Percentiles rank a stretch among this genome's conserved stretches.
These are phyloP conservation scores for Synchytrium microbalum DNA, from an alignment of 371 early-diverging fungal species.

Conservation along the genomic window DNA sequence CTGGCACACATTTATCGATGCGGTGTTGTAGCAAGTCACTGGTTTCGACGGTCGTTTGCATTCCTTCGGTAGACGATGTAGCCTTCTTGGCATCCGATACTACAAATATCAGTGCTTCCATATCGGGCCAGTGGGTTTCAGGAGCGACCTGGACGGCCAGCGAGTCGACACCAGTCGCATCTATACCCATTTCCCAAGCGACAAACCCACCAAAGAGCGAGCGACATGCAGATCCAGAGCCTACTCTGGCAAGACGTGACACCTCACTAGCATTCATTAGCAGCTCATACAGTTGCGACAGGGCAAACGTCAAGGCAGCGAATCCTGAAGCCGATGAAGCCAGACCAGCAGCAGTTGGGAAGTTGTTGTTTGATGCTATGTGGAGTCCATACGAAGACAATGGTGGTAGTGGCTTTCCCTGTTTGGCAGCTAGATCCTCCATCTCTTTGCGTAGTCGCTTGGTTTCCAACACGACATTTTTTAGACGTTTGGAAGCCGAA, in stretches of 20 bases:
- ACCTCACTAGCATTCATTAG: conserved; percentile 61
- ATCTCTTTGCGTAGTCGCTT: conserved; percentile 62
- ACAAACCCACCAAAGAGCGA: conserved; percentile 96
- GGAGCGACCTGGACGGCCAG: conserved; percentile 84
- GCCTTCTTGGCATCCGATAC: conserved; percentile 89
- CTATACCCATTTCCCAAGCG: conserved; percentile 85
- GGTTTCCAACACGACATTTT: conserved; percentile 73
- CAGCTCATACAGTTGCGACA: conserved; percentile 62
- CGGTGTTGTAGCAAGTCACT: conserved; percentile 81
- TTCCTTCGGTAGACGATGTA: conserved; percentile 88
- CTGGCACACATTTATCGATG: conserved; percentile 71
- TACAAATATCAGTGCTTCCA: conserved; percentile 89
- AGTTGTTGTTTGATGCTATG: conserved; percentile 93
- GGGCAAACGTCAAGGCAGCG: conserved; percentile 84
- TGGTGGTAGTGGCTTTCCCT: conserved; percentile 32
- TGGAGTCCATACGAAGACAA: conserved; percentile 45
- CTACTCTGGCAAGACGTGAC: conserved; percentile 89
- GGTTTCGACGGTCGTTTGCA: conserved; percentile 93
- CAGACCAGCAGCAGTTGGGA: conserved; percentile 98
- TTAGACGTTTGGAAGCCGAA: conserved; percentile 69
- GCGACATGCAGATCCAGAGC: conserved; percentile 96
- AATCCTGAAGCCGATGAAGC: conserved; percentile 98
- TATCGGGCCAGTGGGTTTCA: conserved; percentile 90
- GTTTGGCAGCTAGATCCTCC: conserved; percentile 33
- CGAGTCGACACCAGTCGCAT: conserved; percentile 76